phyloP scores from a whole-genome alignment of 495 filamentous ascomycete species.

The Aspergillus mulundensis region DNA sequence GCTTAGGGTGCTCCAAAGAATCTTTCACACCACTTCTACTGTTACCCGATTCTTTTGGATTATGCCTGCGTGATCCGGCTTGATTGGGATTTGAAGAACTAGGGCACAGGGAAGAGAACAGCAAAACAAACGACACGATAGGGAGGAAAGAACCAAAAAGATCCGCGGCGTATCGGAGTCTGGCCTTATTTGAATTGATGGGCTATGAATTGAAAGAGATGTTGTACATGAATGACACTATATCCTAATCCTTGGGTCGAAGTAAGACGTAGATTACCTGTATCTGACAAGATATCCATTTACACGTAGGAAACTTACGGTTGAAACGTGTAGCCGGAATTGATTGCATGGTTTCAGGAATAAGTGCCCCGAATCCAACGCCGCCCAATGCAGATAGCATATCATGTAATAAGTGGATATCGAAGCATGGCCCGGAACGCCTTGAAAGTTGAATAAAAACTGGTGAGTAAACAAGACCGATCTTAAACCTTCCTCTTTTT shows the following conservation, averaged over 20 bases:
- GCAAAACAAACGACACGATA: not conserved
- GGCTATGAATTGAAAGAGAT: constrained; percentile 8
- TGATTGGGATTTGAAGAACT: not conserved
- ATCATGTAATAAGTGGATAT: constrained; percentile 1
- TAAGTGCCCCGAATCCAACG: not conserved
- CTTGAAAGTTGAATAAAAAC: not conserved
- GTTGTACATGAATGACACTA: constrained; percentile 3
- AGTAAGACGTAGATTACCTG: no score
- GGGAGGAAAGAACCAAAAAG: constrained; percentile 8
- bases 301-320: no score
- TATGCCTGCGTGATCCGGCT: not conserved
- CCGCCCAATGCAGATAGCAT: not conserved
- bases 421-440: not conserved
- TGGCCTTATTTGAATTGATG: constrained; percentile 31
- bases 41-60: not conserved
- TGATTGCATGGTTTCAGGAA: not conserved
- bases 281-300: no score
- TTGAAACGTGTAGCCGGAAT: not conserved
- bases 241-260: not conserved
- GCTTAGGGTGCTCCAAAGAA: constrained; percentile 5
- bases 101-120: not conserved
- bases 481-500: constrained; percentile 40
- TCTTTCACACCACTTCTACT: not conserved
- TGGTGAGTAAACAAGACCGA: not conserved
- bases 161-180: constrained; percentile 39